Percentiles rank a stretch among this genome's conserved stretches.
These are phyloP conservation scores for Mycena vitilis DNA, from an alignment of 768 basidiomycete genomes.

Conservation along the genomic window DNA sequence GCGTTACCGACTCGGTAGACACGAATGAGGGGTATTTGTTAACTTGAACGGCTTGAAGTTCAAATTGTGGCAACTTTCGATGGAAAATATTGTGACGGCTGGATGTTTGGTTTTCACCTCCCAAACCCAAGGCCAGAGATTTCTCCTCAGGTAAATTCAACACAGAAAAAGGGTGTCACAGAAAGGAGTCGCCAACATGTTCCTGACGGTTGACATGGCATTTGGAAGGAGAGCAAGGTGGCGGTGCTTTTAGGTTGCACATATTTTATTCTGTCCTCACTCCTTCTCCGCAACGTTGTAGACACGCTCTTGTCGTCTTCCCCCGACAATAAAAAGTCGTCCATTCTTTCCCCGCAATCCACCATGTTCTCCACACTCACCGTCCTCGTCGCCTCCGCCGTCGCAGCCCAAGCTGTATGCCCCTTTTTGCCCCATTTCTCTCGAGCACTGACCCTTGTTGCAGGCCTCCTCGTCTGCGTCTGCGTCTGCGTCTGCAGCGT, in stretches of 20 bases:
- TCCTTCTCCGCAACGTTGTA: slow-evolving; percentile 23
- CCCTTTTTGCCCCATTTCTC: slow-evolving; percentile 26
- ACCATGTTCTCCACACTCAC: slow-evolving; percentile 40
- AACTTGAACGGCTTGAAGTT: too few relatives aligned
- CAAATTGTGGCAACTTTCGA: too few relatives aligned
- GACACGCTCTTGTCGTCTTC: slow-evolving; percentile 37
- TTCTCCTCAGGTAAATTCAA: too few relatives aligned
- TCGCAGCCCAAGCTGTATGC: slow-evolving; percentile 64
- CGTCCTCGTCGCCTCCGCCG: slow-evolving; percentile 62
- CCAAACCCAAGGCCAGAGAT: too few relatives aligned
- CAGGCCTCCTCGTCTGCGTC: slow-evolving; percentile 40
- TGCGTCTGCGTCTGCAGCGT: slow-evolving; percentile 24
- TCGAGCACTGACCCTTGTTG: slow-evolving; percentile 8
- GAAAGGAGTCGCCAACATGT: too few relatives aligned
- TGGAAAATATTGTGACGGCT: too few relatives aligned
- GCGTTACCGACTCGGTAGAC: neutral
- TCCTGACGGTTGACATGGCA: too few relatives aligned
- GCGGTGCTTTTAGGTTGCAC: neutral
- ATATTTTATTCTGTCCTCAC: slow-evolving; percentile 5
- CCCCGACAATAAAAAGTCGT: slow-evolving; percentile 54
- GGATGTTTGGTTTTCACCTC: too few relatives aligned
- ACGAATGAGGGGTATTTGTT: neutral
- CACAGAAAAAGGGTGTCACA: too few relatives aligned
- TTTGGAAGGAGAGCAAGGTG: neutral
- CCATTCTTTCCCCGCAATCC: slow-evolving; percentile 53